These are phyloP conservation scores for Skeletonema potamos DNA, from an alignment of 108 stramenopile species.

Conservation along the genomic window DNA sequence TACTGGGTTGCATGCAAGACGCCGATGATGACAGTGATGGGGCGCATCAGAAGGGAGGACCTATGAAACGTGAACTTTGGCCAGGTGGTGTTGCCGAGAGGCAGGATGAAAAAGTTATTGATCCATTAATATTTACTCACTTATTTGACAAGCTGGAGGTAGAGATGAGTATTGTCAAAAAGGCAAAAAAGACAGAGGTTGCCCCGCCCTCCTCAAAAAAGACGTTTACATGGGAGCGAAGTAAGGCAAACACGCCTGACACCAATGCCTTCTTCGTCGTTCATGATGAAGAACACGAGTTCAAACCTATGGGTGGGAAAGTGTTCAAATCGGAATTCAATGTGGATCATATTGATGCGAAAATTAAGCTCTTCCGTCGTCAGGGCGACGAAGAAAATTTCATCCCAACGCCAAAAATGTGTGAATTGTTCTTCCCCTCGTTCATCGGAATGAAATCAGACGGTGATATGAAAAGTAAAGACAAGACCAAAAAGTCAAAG, in stretches of 20 bases:
- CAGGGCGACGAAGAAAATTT: slow-evolving; percentile 41
- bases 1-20: slow-evolving; percentile 21
- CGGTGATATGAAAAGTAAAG: slow-evolving; percentile 20
- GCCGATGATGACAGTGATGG: not conserved
- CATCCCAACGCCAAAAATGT: slow-evolving; percentile 48
- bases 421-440: slow-evolving; percentile 63
- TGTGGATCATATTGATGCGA: slow-evolving; percentile 51
- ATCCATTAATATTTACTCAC: slow-evolving; percentile 71
- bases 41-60: not conserved
- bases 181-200: slow-evolving; percentile 9
- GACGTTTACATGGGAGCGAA: slow-evolving; percentile 29
- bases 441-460: slow-evolving; percentile 30
- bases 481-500: slow-evolving; percentile 23
- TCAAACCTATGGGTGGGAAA: slow-evolving; percentile 33
- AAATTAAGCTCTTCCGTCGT: slow-evolving; percentile 48
- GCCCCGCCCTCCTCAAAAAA: slow-evolving; percentile 28
- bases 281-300: slow-evolving; percentile 35
- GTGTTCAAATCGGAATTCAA: slow-evolving; percentile 36
- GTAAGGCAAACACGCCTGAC: slow-evolving; percentile 44
- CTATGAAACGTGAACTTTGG: slow-evolving; percentile 11
- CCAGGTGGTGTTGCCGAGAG: slow-evolving; percentile 41
- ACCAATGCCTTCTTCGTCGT: slow-evolving; percentile 62
- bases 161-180: slow-evolving; percentile 50
- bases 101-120: slow-evolving; percentile 56
- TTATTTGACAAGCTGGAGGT: slow-evolving; percentile 72